phyloP scores from a whole-genome alignment of 305 asterid species.

The Striga hermonthica region DNA sequence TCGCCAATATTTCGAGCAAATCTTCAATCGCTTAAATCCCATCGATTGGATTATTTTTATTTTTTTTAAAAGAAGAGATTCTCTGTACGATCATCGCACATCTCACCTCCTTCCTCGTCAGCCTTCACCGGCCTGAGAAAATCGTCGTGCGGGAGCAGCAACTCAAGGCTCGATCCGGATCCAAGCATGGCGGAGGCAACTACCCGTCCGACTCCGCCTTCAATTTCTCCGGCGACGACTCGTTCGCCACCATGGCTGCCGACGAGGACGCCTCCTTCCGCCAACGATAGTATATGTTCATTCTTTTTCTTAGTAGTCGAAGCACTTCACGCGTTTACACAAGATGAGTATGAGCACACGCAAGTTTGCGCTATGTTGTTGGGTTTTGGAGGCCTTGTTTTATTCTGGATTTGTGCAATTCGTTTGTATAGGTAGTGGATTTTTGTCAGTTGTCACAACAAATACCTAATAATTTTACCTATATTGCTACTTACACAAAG shows the following conservation, averaged over 20 bases:
- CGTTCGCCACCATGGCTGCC: constrained; percentile 73
- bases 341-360: constrained; percentile 99
- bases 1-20: too few relatives aligned
- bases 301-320: constrained; percentile 95
- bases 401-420: not conserved
- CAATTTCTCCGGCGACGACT: constrained; percentile 90
- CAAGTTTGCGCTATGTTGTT: constrained; percentile 44
- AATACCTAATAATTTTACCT: too few relatives aligned
- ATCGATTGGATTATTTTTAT: too few relatives aligned
- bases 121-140: too few relatives aligned
- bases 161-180: constrained; percentile 59
- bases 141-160: too few relatives aligned
- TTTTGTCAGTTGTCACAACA: too few relatives aligned
- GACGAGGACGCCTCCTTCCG: constrained; percentile 89
- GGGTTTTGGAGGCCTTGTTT: constrained; percentile 9
- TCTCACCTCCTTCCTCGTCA: too few relatives aligned
- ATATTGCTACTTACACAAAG: too few relatives aligned
- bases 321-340: constrained; percentile 95
- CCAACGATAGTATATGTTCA: too few relatives aligned
- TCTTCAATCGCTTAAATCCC: too few relatives aligned
- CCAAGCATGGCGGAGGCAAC: constrained; percentile 43
- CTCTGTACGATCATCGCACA: too few relatives aligned
- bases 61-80: too few relatives aligned
- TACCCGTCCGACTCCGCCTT: constrained; percentile 72
- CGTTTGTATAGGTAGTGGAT: not conserved